A percentile compares a stretch with the other conserved stretches of the same genome.
These are phyloP conservation scores for Gynostemma pentaphyllum DNA, from an alignment of 306 rosid species.

Conservation along the genomic window DNA sequence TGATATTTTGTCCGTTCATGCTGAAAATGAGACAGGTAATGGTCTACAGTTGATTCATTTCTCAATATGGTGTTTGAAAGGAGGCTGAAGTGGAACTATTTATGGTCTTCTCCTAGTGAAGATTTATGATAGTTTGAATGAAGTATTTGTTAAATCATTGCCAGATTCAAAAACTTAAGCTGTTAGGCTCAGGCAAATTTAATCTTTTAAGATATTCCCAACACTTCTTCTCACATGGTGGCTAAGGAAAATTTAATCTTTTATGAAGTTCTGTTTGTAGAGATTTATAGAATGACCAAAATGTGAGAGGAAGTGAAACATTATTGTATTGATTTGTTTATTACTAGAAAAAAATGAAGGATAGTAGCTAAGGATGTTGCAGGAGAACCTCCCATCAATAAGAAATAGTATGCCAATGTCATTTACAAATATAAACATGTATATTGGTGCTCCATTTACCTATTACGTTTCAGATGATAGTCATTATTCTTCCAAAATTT, in stretches of 20 bases:
- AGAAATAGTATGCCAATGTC: background rate
- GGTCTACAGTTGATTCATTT: constrained; percentile 6
- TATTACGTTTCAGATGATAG: background rate
- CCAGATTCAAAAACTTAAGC: background rate
- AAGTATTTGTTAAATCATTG: background rate
- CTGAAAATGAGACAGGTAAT: constrained; percentile 34
- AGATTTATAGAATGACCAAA: background rate
- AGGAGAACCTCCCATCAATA: background rate
- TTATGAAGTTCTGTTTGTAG: background rate
- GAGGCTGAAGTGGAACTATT: background rate
- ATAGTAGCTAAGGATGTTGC: background rate
- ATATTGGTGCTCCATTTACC: background rate
- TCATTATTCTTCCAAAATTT: background rate
- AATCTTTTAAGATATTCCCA: background rate
- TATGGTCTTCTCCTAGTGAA: background rate
- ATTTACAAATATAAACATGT: background rate
- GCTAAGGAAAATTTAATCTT: background rate
- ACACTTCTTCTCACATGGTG: too few species aligned
- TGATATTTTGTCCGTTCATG: constrained; percentile 56
- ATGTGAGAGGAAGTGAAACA: background rate
- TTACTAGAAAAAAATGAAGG: background rate
- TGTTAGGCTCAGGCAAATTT: too few species aligned
- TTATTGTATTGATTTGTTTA: too few species aligned
- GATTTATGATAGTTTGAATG: background rate
- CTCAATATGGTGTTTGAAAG: background rate